Evolutionary conservation across 2,329 filamentous ascomycete genomes (phyloP), one percentile per base, ranked within the genome.

Genomic region (Aurifilum marmelostoma): DNA sequence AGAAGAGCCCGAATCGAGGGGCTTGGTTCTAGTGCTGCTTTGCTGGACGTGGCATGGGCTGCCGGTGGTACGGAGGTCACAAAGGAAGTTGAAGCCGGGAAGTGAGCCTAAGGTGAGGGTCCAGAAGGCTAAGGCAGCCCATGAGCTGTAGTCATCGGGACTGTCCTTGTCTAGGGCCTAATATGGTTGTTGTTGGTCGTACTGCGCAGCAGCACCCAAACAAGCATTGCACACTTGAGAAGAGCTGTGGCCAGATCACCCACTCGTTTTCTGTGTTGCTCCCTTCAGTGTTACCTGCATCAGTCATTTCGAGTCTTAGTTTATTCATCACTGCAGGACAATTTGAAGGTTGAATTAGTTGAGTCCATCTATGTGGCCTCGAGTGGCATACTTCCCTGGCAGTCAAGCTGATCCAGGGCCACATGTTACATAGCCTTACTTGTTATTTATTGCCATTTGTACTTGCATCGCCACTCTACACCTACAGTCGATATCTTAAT

Each of bases 21-120:
- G 41, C 50, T 47, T 70, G 69, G 69, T 67, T 54, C 56, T 70
- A 68, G 63, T 66, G 69, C 52, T 70, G 69, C 63, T 66, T 66
- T 59, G 50, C 58, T 58, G 56, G 66, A n/a, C 66, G 62, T 29
- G 63, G 58, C 47, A 9, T 61, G 18, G 64, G 69, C n/a, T 63
- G 67, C 37, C 58, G 43, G 59, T 43, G 37, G 24, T 37, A 29
- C 7, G 24, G 50, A n/a, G 32, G 37, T 8, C 29, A 43, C 9
- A 8, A 21, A 27, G 56, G n/a, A 29, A 12, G 29, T 21, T 41
- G 29, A 27, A 41, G 11, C 2, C 59, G 61, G 3, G 16, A n/a
- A n/a, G 14, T 11, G 32, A 54, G 14, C 34, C 47, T 58, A 58
- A 58, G 59, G n/a, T 37, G n/a, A 29, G 37, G 34, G 37, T 29